phyloP scores from a whole-genome alignment of 2,329 filamentous ascomycete genomes.

The Thielaviopsis ethacetica region DNA sequence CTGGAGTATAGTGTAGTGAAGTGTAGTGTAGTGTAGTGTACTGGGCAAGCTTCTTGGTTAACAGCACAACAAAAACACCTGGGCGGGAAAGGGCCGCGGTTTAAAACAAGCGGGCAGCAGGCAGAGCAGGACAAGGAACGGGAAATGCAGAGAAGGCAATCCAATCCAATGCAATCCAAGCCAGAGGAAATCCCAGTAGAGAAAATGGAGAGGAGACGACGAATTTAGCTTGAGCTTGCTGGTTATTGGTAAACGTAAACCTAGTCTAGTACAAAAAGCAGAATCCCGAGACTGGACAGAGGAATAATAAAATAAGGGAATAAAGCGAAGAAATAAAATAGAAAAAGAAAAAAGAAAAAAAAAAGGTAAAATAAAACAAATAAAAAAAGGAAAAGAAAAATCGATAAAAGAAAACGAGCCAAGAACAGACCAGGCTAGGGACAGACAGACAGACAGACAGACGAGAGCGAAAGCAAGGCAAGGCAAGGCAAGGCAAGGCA shows the following conservation, averaged over 20 bases:
- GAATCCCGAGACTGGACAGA: neutral
- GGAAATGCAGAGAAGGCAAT: neutral
- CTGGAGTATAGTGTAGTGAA: neutral
- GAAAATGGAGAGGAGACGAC: neutral
- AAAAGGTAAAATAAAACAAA: constrained; percentile 3
- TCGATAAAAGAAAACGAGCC: neutral
- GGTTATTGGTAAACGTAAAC: no score
- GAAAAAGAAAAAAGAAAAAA: constrained; percentile 3
- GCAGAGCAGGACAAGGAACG: neutral
- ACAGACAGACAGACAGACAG: no score
- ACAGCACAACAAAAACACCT: neutral
- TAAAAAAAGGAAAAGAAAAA: constrained; percentile 4
- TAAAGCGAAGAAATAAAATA: neutral
- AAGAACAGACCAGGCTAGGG: neutral
- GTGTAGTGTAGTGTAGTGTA: neutral
- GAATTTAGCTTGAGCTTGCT: neutral
- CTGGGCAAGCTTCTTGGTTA: neutral
- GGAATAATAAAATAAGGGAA: neutral
- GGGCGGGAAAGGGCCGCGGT: constrained; percentile 5
- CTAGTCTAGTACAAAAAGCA: neutral
- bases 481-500: no score
- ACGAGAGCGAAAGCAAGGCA: no score
- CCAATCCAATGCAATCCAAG: neutral
- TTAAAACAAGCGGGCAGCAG: constrained; percentile 1
- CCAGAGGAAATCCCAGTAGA: neutral